Conservation (phyloP, 768 basidiomycete species). For the Hortiboletus flavorubellus region DNA sequence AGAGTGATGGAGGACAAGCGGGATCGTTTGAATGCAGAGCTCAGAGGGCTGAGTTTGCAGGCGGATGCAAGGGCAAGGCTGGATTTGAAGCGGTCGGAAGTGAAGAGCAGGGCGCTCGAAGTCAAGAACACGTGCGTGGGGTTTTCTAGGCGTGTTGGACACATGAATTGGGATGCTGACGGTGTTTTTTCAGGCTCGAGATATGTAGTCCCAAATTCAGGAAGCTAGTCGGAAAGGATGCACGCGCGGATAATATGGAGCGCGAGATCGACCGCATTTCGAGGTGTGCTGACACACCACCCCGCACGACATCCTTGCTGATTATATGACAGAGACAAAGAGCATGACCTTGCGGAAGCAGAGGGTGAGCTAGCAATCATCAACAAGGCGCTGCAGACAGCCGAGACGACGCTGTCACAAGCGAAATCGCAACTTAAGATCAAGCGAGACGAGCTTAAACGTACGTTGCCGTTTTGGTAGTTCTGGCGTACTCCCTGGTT, state of each 20-base stretch:
- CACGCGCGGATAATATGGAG: slow-evolving; percentile 67
- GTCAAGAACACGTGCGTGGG: slow-evolving; percentile 61
- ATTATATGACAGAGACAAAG: slow-evolving; percentile 55
- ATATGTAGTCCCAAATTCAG: slow-evolving; percentile 58
- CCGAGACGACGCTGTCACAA: slow-evolving; percentile 59
- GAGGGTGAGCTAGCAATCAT: slow-evolving; percentile 36
- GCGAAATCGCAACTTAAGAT: slow-evolving; percentile 57
- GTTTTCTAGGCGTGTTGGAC: neutral
- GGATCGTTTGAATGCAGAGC: slow-evolving; percentile 67
- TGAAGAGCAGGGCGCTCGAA: slow-evolving; percentile 61
- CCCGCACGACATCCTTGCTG: neutral
- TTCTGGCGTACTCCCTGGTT: neutral
- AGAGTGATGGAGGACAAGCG: slow-evolving; percentile 63
- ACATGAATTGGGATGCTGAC: slow-evolving; percentile 1
- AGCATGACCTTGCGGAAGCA: slow-evolving; percentile 48
- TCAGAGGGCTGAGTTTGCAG: slow-evolving; percentile 69
- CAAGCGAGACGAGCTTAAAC: slow-evolving; percentile 60
- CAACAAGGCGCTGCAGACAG: slow-evolving; percentile 57
- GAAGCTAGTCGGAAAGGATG: slow-evolving; percentile 59
- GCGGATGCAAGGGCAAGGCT: slow-evolving; percentile 79
- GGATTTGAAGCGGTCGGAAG: slow-evolving; percentile 67
- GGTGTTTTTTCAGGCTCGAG: slow-evolving; percentile 50
- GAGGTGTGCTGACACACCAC: slow-evolving; percentile 38
- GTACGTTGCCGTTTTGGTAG: slow-evolving; percentile 34
- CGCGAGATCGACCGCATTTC: slow-evolving; percentile 58